Percentiles rank a stretch among this genome's conserved stretches.
Conservation (phyloP, 2,329 filamentous ascomycete genomes). For the Diaporthe sp. region DNA sequence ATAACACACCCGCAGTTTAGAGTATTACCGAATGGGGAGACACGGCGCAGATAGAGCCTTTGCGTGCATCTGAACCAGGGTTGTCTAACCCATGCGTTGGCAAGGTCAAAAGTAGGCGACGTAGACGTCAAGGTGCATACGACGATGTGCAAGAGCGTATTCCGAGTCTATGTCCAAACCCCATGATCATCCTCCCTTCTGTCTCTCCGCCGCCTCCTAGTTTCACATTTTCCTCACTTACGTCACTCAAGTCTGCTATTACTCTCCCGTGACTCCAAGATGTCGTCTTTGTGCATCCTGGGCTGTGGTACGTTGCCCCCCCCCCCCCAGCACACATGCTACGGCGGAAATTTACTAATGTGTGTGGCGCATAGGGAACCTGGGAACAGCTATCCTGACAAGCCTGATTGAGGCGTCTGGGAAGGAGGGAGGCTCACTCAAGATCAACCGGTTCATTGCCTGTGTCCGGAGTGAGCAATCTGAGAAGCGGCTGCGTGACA, state of each 20-base stretch:
- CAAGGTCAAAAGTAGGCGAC: neutral
- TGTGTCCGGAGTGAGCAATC: slow-evolving; percentile 50
- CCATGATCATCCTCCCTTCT: neutral
- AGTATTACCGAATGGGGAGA: neutral
- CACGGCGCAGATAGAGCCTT: too few species aligned
- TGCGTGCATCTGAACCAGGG: neutral
- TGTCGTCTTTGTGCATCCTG: slow-evolving; percentile 40
- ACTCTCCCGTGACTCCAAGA: neutral
- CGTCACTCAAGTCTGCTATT: neutral
- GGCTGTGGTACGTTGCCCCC: slow-evolving; percentile 41
- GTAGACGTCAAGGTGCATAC: neutral
- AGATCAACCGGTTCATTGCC: slow-evolving; percentile 50
- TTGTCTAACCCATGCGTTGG: neutral
- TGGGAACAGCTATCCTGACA: slow-evolving; percentile 45
- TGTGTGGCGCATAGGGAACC: slow-evolving; percentile 47
- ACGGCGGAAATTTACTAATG: neutral
- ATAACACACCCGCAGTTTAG: neutral
- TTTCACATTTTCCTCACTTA: neutral
- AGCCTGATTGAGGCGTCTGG: slow-evolving; percentile 10
- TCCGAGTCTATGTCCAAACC: neutral
- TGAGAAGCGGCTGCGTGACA: slow-evolving; percentile 42
- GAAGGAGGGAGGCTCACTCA: slow-evolving; percentile 31
- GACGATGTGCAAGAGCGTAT: neutral
- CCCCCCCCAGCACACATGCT: neutral
- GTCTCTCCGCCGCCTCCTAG: neutral